Base-by-base conservation (phyloP, 768 basidiomycete genomes). In the Amanita thiersii region DNA sequence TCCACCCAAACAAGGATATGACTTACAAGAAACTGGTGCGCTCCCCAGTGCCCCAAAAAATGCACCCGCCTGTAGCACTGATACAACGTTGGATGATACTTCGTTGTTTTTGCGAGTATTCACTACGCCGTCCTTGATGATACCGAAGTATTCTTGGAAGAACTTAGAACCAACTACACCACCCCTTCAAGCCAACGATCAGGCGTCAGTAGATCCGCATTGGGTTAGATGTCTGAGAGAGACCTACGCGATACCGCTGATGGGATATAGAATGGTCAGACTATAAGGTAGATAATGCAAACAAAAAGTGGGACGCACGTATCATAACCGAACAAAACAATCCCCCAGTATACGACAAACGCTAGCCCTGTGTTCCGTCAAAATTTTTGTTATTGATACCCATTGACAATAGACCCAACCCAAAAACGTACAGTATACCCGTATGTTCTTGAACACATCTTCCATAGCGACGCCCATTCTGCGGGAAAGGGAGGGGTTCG, bases 11-110 rank as follows among this genome's bases (percentile, higher is more conserved):
- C 26, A n/a, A n/a, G n/a, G 7, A 28, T 36, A 36, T 31, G 6
- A 62, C 68, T 37, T 44, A 86, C 85, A 63, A 8, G 84, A 84
- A 31, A 84, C 52, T 0, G 81, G 81, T 1, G 82, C 81, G 49
- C 79, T 81, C 7, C 73, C 72, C 4, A 93, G 56, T 10, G 88
- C 86, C 44, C 89, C 90, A 53, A 91, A 91, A 70, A 91, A 90
- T 1, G 86, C 86, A 8, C 87, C 87, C 3, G 79, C 86, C 55
- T 91, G 89, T 7, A 92, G 69, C 3, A 91, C 85, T 2, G 89
- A 86, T 12, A 92, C 90, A 31, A 93, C 81, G 49, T 86, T 88
- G 31, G 83, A 81, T 0, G 80, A 81, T n/a, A 90, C 65, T 3
- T 68, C 62, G 43, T 81, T 72, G 17, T 52, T 50, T 40, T 57